Conservation (phyloP, 192 early-diverging fungal species). For the Coemansia furcata region DNA sequence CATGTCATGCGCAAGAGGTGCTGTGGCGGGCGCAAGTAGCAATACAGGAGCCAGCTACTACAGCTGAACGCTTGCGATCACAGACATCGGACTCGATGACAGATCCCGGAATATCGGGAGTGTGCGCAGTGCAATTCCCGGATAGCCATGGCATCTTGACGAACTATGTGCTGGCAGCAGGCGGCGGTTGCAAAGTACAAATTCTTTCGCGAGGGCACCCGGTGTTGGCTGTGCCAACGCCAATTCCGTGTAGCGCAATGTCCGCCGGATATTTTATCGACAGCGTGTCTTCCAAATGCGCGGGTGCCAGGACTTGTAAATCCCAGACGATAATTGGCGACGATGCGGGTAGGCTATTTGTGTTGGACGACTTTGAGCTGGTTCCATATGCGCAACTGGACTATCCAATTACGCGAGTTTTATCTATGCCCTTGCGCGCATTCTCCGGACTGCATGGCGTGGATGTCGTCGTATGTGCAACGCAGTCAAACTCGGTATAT, state of each 20-base stretch:
- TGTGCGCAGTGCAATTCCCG: constrained; percentile 26
- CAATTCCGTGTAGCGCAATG: constrained; percentile 19
- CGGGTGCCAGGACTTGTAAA: background rate
- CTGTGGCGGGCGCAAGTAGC: constrained; percentile 34
- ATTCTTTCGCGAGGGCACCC: constrained; percentile 29
- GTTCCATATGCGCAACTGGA: constrained; percentile 29
- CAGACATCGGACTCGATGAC: background rate
- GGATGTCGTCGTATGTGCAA: constrained; percentile 38
- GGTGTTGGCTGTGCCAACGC: constrained; percentile 20
- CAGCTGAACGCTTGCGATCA: background rate
- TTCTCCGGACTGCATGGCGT: constrained; percentile 10
- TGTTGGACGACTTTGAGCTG: constrained; percentile 36
- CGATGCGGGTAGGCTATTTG: constrained; percentile 24
- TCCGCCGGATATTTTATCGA: constrained; percentile 27
- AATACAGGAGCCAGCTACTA: background rate
- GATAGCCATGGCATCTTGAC: constrained; percentile 39
- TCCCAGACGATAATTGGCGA: constrained; percentile 41
- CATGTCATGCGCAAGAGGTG: constrained; percentile 24
- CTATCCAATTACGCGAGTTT: constrained; percentile 24
- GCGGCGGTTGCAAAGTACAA: constrained; percentile 15
- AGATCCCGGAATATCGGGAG: constrained; percentile 16
- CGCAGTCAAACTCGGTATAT: constrained; percentile 37
- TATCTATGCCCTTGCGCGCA: constrained; percentile 21
- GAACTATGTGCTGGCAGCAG: constrained; percentile 37
- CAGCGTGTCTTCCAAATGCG: background rate